Evolutionary conservation across 345 rosid genomes (phyloP).

Genomic region (Brassica nigra): DNA sequence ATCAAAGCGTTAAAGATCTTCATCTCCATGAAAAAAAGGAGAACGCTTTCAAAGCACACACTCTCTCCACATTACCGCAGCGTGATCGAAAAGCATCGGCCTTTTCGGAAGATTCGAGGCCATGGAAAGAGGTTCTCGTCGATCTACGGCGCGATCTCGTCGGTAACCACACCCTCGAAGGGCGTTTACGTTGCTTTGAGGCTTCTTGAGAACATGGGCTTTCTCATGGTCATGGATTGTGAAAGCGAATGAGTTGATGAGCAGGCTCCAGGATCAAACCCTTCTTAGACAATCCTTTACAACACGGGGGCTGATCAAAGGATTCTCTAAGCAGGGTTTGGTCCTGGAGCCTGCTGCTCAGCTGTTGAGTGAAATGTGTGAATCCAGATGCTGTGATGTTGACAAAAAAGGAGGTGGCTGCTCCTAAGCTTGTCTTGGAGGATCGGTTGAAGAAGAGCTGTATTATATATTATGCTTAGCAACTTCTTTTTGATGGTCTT

Average conservation of each 20-base stretch:
- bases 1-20: conserved; percentile 73
- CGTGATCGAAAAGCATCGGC: conserved; percentile 33
- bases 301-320: conserved; percentile 65
- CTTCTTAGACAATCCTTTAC: conserved; percentile 41
- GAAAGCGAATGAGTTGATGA: conserved; percentile 66
- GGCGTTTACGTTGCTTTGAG: too few species aligned
- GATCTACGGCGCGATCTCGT: too few species aligned
- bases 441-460: conserved; percentile 78
- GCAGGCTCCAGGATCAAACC: neutral
- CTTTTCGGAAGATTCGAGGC: too few species aligned
- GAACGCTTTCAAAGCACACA: too few species aligned
- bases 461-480: conserved; percentile 79
- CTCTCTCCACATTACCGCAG: too few species aligned
- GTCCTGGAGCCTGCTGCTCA: conserved; percentile 67
- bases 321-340: conserved; percentile 76
- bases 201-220: too few species aligned
- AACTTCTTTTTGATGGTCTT: conserved; percentile 83
- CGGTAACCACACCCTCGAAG: too few species aligned
- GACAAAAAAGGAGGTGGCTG: conserved; percentile 73
- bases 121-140: too few species aligned
- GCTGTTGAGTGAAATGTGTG: conserved; percentile 61
- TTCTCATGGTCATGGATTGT: conserved; percentile 46
- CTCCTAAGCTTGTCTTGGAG: conserved; percentile 91
- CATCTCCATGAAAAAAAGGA: conserved; percentile 41
- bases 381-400: conserved; percentile 39